Evolutionary conservation across 805 yeast genomes (phyloP).

Genomic region (Teunomyces stri): DNA sequence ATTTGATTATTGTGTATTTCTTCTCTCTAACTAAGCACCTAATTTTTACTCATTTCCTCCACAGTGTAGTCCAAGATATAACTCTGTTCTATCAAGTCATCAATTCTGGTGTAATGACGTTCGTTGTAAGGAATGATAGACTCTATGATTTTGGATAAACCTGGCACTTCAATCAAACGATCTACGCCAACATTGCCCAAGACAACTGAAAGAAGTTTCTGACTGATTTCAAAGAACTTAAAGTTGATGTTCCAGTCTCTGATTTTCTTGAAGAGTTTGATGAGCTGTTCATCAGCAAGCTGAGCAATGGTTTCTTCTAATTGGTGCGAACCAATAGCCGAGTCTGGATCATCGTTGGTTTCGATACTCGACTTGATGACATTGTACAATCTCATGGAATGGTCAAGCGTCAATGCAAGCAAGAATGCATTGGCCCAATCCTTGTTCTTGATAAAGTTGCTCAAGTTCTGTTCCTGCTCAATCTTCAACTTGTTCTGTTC

Average conservation of each 20-base stretch:
- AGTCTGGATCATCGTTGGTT: conserved; percentile 47
- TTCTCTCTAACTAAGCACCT: conserved; percentile 3
- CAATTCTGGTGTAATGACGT: conserved; percentile 77
- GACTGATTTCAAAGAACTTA: conserved; percentile 76
- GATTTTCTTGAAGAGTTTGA: conserved; percentile 64
- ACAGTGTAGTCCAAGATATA: conserved; percentile 81
- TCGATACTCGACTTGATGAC: conserved; percentile 64
- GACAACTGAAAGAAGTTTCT: conserved; percentile 66
- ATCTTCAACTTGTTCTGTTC: conserved; percentile 52
- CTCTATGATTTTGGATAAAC: conserved; percentile 65
- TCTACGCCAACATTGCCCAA: conserved; percentile 55
- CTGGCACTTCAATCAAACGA: conserved; percentile 60
- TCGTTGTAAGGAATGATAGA: conserved; percentile 85
- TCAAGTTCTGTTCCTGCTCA: conserved; percentile 86
- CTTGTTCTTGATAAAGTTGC: conserved; percentile 64
- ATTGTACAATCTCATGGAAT: conserved; percentile 82
- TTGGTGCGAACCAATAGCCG: conserved; percentile 52
- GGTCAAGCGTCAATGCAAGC: conserved; percentile 81
- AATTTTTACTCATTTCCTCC: conserved; percentile 58
- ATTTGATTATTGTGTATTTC: background rate
- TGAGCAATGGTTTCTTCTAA: conserved; percentile 63
- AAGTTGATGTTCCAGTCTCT: conserved; percentile 96
- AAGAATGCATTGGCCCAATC: conserved; percentile 90
- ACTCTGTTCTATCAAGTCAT: conserved; percentile 80
- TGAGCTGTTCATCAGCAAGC: conserved; percentile 59